These are phyloP conservation scores for Aphanomyces astaci DNA, from an alignment of 352 stramenopile species.

Conservation along the genomic window DNA sequence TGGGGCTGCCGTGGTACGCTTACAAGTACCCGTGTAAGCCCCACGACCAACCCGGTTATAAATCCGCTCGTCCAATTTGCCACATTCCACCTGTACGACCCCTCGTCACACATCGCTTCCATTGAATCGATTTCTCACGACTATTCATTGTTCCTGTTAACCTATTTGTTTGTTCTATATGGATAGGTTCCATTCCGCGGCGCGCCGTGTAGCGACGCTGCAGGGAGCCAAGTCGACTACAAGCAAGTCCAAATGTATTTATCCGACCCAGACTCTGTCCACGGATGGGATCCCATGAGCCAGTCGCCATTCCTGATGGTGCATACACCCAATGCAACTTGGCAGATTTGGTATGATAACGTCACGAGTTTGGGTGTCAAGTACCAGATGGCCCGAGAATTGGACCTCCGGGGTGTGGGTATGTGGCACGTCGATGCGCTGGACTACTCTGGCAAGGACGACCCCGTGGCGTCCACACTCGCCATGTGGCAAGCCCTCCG, in stretches of 20 bases:
- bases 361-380: constrained; percentile 47
- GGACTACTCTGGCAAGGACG: constrained; percentile 36
- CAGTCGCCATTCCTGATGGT: constrained; percentile 46
- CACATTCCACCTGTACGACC: neutral
- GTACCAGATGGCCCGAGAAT: constrained; percentile 39
- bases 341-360: constrained; percentile 74
- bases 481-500: constrained; percentile 11
- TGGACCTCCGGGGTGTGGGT: constrained; percentile 50
- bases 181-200: constrained; percentile 49
- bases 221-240: constrained; percentile 54
- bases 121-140: too few species aligned
- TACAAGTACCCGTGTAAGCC: constrained; percentile 76
- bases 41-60: too few species aligned
- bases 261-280: too few species aligned
- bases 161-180: constrained; percentile 20
- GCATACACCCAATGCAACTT: constrained; percentile 10
- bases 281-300: constrained; percentile 47
- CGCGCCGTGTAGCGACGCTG: constrained; percentile 70
- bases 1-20: constrained; percentile 88
- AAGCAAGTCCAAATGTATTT: too few species aligned
- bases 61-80: constrained; percentile 26
- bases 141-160: too few species aligned
- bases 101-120: neutral
- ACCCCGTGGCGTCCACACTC: neutral
- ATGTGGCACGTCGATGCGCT: constrained; percentile 81